Conservation (phyloP, 2,329 filamentous ascomycete genomes). For the Zymoseptoria passerinii region DNA sequence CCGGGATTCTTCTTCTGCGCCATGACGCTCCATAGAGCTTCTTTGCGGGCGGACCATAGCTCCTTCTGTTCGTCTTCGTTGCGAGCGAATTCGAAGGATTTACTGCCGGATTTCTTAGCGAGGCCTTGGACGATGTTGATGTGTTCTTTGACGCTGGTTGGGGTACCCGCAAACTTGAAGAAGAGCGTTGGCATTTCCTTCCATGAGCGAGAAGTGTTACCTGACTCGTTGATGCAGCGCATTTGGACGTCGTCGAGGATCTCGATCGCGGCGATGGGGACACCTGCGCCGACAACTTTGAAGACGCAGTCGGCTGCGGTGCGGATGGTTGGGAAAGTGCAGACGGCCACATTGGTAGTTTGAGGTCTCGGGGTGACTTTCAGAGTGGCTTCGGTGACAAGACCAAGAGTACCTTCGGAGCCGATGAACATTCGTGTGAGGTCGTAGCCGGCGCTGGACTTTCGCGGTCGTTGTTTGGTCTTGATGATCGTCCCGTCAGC, state of each 20-base stretch:
- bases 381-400: constrained; percentile 83
- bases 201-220: constrained; percentile 57
- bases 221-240: constrained; percentile 60
- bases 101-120: constrained; percentile 51
- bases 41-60: constrained; percentile 68
- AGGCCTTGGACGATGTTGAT: constrained; percentile 58
- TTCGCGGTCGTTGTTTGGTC: constrained; percentile 78
- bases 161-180: constrained; percentile 65
- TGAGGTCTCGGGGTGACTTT: constrained; percentile 77
- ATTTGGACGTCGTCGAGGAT: constrained; percentile 91
- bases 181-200: constrained; percentile 64
- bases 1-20: constrained; percentile 52
- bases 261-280: constrained; percentile 85
- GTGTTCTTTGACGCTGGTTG: constrained; percentile 67
- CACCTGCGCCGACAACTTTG: constrained; percentile 67
- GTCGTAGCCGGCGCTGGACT: constrained; percentile 87
- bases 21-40: constrained; percentile 65
- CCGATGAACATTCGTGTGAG: constrained; percentile 84
- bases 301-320: constrained; percentile 72
- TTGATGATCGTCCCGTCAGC: constrained; percentile 86
- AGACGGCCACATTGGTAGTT: constrained; percentile 70
- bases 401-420: constrained; percentile 80
- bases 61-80: constrained; percentile 57
- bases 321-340: constrained; percentile 56
- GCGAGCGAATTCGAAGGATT: constrained; percentile 61